Conservation (phyloP, 768 basidiomycete species). For the Lactarius evosmus region DNA sequence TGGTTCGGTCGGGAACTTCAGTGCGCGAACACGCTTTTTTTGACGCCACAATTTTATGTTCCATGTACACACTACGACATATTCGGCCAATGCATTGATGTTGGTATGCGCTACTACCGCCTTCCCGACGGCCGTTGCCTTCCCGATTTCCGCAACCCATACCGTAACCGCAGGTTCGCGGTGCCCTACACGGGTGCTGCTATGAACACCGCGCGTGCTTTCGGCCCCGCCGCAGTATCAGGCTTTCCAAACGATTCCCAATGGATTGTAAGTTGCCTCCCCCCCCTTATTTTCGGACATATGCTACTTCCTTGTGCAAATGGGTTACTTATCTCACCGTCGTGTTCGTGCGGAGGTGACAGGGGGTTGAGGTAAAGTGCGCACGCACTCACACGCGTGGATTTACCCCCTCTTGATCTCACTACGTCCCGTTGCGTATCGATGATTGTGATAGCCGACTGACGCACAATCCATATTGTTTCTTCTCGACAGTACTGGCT, state of each 20-base stretch:
- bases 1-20: not conserved
- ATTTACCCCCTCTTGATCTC: constrained; percentile 4
- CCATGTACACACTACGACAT: not conserved
- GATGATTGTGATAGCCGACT: constrained; percentile 5
- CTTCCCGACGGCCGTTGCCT: no score
- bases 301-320: not conserved
- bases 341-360: not conserved
- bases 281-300: not conserved
- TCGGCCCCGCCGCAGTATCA: constrained; percentile 67
- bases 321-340: not conserved
- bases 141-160: not conserved
- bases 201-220: constrained; percentile 68
- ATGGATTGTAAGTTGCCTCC: constrained; percentile 54
- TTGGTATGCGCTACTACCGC: not conserved
- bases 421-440: constrained; percentile 7
- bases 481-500: constrained; percentile 55
- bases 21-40: not conserved
- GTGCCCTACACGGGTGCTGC: constrained; percentile 61
- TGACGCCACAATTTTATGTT: not conserved
- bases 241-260: constrained; percentile 52
- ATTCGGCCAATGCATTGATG: not conserved
- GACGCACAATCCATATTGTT: not conserved
- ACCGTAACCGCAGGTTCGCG: constrained; percentile 44
- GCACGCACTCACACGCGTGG: not conserved
- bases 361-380: not conserved